phyloP scores from a whole-genome alignment of 768 basidiomycete species.

The Clitopilus hobsonii region DNA sequence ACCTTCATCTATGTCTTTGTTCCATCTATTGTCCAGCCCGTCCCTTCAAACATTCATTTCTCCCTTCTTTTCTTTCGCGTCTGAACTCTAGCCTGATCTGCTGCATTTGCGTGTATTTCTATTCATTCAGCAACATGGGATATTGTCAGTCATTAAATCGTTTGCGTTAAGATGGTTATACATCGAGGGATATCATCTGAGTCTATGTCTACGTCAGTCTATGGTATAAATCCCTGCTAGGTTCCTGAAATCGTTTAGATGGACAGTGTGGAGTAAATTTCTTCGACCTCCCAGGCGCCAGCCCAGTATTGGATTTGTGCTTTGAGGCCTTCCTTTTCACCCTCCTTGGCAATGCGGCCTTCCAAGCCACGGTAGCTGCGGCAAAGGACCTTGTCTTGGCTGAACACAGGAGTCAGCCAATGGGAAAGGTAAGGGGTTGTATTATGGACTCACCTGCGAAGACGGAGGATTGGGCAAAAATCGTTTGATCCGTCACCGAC shows the following conservation, averaged over 20 bases:
- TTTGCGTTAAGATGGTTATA: neutral
- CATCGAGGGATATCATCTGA: conserved; percentile 4
- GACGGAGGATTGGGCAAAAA: conserved; percentile 85
- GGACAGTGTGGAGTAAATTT: conserved; percentile 53
- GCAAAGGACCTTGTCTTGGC: conserved; percentile 82
- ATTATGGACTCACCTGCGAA: conserved; percentile 63
- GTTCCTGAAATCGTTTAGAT: conserved; percentile 11
- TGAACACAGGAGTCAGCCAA: conserved; percentile 22
- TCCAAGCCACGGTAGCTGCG: conserved; percentile 76
- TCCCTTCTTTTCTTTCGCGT: conserved; percentile 4
- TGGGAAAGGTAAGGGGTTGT: neutral
- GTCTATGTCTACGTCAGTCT: conserved; percentile 4
- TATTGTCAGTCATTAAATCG: neutral
- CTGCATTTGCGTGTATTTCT: conserved; percentile 2
- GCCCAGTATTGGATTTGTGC: conserved; percentile 81
- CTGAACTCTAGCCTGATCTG: conserved; percentile 11
- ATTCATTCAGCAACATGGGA: neutral
- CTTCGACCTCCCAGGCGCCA: conserved; percentile 96
- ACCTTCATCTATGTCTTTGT: conserved; percentile 3
- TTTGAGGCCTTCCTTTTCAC: conserved; percentile 55
- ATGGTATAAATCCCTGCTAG: conserved; percentile 1
- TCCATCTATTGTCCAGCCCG: conserved; percentile 2
- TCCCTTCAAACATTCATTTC: conserved; percentile 5
- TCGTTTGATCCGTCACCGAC: conserved; percentile 95
- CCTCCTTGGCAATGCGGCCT: conserved; percentile 72